phyloP scores from a whole-genome alignment of 805 yeast genomes.

The Ogataea wickerhamii region DNA sequence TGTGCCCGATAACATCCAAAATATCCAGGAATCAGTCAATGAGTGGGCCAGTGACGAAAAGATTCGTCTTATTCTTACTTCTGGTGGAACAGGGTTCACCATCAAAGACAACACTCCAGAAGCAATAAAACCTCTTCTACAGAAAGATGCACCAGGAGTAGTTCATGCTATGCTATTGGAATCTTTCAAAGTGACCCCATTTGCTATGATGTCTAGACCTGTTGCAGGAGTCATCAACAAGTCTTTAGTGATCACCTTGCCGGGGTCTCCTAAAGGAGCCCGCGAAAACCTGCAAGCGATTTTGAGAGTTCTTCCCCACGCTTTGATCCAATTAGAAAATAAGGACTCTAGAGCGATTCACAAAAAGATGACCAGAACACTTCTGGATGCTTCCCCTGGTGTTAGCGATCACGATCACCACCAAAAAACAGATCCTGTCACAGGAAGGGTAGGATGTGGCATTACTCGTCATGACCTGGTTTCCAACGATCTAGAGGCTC shows the following conservation, averaged over 20 bases:
- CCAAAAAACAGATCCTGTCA: slow-evolving; percentile 6
- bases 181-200: slow-evolving; percentile 43
- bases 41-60: slow-evolving; percentile 25
- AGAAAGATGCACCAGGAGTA: slow-evolving; percentile 46
- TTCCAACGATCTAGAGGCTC: slow-evolving; percentile 33
- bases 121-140: slow-evolving; percentile 40
- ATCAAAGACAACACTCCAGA: slow-evolving; percentile 48
- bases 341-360: slow-evolving; percentile 41
- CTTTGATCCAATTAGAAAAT: slow-evolving; percentile 35
- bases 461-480: slow-evolving; percentile 37
- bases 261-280: slow-evolving; percentile 52
- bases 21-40: slow-evolving; percentile 29
- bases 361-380: slow-evolving; percentile 25
- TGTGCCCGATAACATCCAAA: slow-evolving; percentile 36
- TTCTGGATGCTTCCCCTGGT: slow-evolving; percentile 24
- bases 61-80: slow-evolving; percentile 37
- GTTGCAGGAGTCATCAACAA: slow-evolving; percentile 43
- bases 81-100: slow-evolving; percentile 55
- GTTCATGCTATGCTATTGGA: slow-evolving; percentile 44
- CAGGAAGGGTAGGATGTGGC: slow-evolving; percentile 23
- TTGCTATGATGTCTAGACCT: slow-evolving; percentile 48
- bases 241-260: slow-evolving; percentile 42
- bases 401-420: slow-evolving; percentile 12
- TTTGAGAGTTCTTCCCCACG: slow-evolving; percentile 39
- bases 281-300: slow-evolving; percentile 42